Percentiles rank a stretch among this genome's conserved stretches.
Conservation (phyloP, 2,329 filamentous ascomycete genomes). For the Fusarium hainanense region DNA sequence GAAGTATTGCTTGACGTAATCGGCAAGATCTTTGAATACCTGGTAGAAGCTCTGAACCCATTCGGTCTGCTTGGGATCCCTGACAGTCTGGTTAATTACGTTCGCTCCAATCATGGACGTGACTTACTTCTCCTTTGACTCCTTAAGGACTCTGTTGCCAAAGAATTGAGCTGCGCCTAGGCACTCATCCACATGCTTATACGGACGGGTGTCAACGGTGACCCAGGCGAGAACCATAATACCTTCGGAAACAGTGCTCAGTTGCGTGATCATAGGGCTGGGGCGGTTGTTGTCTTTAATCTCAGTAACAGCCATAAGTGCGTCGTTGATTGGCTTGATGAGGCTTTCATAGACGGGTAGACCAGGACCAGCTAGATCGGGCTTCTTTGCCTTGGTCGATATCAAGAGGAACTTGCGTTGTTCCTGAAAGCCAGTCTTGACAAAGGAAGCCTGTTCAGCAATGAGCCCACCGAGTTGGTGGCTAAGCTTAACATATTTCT, state of each 20-base stretch:
- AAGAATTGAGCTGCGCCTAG: conserved; percentile 90
- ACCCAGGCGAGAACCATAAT: conserved; percentile 94
- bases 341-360: conserved; percentile 78
- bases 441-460: conserved; percentile 75
- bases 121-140: conserved; percentile 77
- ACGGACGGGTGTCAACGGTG: conserved; percentile 82
- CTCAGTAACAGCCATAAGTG: conserved; percentile 80
- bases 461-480: conserved; percentile 80
- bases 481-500: conserved; percentile 82
- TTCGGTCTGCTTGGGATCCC: conserved; percentile 82
- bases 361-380: conserved; percentile 71
- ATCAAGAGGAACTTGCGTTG: conserved; percentile 90
- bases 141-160: conserved; percentile 92
- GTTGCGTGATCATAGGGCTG: conserved; percentile 79
- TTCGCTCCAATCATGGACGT: background rate
- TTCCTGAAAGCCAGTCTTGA: conserved; percentile 77
- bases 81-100: conserved; percentile 50
- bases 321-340: conserved; percentile 86
- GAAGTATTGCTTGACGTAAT: conserved; percentile 88
- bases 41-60: conserved; percentile 95
- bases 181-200: conserved; percentile 85
- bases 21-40: conserved; percentile 84
- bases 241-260: conserved; percentile 89
- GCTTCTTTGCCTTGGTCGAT: conserved; percentile 91
- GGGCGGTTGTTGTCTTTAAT: conserved; percentile 85